phyloP scores from a whole-genome alignment of 495 filamentous ascomycete genomes.

The Penicillium verhagenii region DNA sequence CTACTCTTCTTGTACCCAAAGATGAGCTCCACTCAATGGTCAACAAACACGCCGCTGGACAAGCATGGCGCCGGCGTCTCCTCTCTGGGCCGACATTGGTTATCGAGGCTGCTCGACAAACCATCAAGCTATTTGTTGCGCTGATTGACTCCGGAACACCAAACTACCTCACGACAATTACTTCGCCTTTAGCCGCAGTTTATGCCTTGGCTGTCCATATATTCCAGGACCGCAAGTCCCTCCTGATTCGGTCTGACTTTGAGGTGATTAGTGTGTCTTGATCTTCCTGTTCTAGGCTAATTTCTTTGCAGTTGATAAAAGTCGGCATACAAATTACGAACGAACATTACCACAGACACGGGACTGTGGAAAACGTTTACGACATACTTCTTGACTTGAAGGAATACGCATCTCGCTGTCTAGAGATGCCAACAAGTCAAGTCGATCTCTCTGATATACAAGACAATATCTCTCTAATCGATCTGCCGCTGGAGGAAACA shows the following conservation, averaged over 20 bases:
- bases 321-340: slow-evolving; percentile 8
- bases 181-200: slow-evolving; percentile 10
- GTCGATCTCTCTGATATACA: too few relatives aligned
- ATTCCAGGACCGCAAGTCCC: slow-evolving; percentile 2
- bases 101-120: slow-evolving; percentile 10
- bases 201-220: slow-evolving; percentile 11
- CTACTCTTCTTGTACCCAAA: slow-evolving; percentile 3
- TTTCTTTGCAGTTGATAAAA: slow-evolving; percentile 11
- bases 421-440: neutral
- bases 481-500: neutral
- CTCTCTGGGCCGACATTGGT: slow-evolving; percentile 5
- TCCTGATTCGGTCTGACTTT: slow-evolving; percentile 15
- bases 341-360: slow-evolving; percentile 7
- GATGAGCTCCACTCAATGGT: slow-evolving; percentile 8
- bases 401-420: neutral
- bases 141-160: slow-evolving; percentile 6
- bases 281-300: neutral
- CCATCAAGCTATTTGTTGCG: slow-evolving; percentile 9
- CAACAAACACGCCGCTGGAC: slow-evolving; percentile 4
- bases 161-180: slow-evolving; percentile 3
- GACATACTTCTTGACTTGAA: slow-evolving; percentile 6
- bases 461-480: neutral
- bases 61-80: slow-evolving; percentile 4
- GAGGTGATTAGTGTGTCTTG: slow-evolving; percentile 2
- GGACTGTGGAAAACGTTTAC: slow-evolving; percentile 6